These are phyloP conservation scores for Solanum sejunctum DNA, from an alignment of 257 asterid genomes.

Conservation along the genomic window DNA sequence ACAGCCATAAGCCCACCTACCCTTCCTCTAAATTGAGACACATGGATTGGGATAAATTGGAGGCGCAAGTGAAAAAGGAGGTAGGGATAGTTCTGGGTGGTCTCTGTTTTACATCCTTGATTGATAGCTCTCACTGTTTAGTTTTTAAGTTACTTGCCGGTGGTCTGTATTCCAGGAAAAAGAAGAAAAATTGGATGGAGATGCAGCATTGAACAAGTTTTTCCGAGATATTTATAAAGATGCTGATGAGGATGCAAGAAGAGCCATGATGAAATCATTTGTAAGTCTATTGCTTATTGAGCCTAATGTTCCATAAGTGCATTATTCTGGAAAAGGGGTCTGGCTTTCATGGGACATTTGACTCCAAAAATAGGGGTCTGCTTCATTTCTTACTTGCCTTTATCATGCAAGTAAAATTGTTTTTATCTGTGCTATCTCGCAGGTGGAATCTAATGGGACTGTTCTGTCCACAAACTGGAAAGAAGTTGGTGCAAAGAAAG, in stretches of 20 bases:
- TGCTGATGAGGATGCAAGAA: slow-evolving; percentile 82
- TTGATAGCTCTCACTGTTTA: neutral
- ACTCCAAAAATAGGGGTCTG: neutral
- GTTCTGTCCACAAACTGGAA: slow-evolving; percentile 87
- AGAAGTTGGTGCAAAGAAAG: slow-evolving; percentile 75
- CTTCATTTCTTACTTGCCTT: neutral
- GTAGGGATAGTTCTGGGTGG: slow-evolving; percentile 20
- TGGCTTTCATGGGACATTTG: neutral
- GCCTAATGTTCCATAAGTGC: neutral
- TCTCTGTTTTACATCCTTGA: neutral
- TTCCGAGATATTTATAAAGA: slow-evolving; percentile 70
- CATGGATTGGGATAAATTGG: slow-evolving; percentile 89
- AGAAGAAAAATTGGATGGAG: slow-evolving; percentile 93
- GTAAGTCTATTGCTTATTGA: slow-evolving; percentile 31
- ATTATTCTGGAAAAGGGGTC: neutral
- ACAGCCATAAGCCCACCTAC: slow-evolving; percentile 42
- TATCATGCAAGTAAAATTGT: neutral
- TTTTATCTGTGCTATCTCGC: neutral
- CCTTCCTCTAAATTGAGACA: slow-evolving; percentile 69
- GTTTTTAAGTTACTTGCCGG: neutral
- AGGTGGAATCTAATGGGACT: slow-evolving; percentile 83
- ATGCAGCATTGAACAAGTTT: slow-evolving; percentile 89
- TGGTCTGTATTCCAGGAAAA: slow-evolving; percentile 43
- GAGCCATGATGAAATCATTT: slow-evolving; percentile 97
- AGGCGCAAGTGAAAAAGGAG: slow-evolving; percentile 78